Percentiles rank a stretch among this genome's conserved stretches.
Conservation (phyloP, 2,329 filamentous ascomycete species). For the Ilyonectria mors-panacis region DNA sequence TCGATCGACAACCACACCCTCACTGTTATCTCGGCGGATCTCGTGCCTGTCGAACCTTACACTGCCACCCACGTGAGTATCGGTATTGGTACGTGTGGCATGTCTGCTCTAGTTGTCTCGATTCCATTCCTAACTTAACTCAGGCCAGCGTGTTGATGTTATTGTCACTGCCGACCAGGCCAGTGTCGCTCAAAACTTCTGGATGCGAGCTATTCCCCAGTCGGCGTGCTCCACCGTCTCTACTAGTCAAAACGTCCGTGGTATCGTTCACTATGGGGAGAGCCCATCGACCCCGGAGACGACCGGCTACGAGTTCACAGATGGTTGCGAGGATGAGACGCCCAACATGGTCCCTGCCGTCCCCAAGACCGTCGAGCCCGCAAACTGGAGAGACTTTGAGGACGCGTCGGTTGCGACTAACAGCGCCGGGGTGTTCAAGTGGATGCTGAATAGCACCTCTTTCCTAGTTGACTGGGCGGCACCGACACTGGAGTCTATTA, state of each 20-base stretch:
- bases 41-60: conserved; percentile 71
- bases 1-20: conserved; percentile 69
- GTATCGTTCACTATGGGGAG: conserved; percentile 62
- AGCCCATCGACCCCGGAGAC: conserved; percentile 38
- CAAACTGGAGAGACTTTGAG: conserved; percentile 48
- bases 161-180: conserved; percentile 59
- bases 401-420: conserved; percentile 47
- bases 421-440: conserved; percentile 57
- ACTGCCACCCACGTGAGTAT: conserved; percentile 53
- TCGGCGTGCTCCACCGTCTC: conserved; percentile 55
- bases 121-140: conserved; percentile 34
- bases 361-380: conserved; percentile 50
- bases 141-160: conserved; percentile 64
- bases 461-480: conserved; percentile 51
- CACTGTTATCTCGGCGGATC: conserved; percentile 69
- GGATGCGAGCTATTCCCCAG: conserved; percentile 65
- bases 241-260: conserved; percentile 60
- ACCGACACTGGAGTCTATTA: conserved; percentile 49
- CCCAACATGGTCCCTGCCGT: conserved; percentile 54
- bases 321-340: conserved; percentile 55
- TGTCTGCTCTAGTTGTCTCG: background rate
- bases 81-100: conserved; percentile 11
- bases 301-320: conserved; percentile 21
- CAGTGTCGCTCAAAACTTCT: conserved; percentile 58
- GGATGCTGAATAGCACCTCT: conserved; percentile 59